Evolutionary conservation across 345 rosid genomes (phyloP).

Genomic region (Erysimum cheiranthoides): DNA sequence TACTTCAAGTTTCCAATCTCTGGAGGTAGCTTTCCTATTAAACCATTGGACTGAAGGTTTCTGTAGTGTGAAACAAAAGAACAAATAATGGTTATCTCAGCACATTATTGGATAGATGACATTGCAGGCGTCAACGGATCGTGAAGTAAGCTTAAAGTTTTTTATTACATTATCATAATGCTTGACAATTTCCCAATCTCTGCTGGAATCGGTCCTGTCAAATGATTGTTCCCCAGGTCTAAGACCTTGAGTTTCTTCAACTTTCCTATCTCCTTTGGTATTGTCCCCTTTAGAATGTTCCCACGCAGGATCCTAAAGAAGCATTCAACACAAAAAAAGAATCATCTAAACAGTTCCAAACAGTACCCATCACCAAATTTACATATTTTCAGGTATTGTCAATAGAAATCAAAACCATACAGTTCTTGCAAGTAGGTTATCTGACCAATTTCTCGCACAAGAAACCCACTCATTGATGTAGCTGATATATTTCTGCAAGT

Average conservation of each 20-base stretch:
- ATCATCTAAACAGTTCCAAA: slow-evolving; percentile 24
- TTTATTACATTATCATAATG: slow-evolving; percentile 66
- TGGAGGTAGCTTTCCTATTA: slow-evolving; percentile 75
- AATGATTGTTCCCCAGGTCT: slow-evolving; percentile 90
- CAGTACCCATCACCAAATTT: slow-evolving; percentile 16
- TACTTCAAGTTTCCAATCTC: slow-evolving; percentile 76
- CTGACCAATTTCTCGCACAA: slow-evolving; percentile 80
- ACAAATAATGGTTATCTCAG: background rate
- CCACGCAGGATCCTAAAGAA: slow-evolving; percentile 70
- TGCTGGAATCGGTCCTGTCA: slow-evolving; percentile 81
- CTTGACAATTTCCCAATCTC: slow-evolving; percentile 75
- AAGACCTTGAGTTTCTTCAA: slow-evolving; percentile 74
- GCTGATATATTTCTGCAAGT: slow-evolving; percentile 75
- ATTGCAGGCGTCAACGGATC: background rate
- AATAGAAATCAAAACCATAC: slow-evolving; percentile 51
- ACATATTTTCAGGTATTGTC: background rate
- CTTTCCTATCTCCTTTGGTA: slow-evolving; percentile 86
- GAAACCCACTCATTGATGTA: slow-evolving; percentile 72
- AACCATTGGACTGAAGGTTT: slow-evolving; percentile 92
- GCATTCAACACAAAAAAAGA: slow-evolving; percentile 22
- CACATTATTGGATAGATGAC: background rate
- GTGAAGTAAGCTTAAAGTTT: background rate
- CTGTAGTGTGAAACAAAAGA: slow-evolving; percentile 47
- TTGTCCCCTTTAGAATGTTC: slow-evolving; percentile 73
- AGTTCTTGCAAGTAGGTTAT: slow-evolving; percentile 78